Conservation (phyloP, 2,329 filamentous ascomycete species). For the Diaporthe ampelina region DNA sequence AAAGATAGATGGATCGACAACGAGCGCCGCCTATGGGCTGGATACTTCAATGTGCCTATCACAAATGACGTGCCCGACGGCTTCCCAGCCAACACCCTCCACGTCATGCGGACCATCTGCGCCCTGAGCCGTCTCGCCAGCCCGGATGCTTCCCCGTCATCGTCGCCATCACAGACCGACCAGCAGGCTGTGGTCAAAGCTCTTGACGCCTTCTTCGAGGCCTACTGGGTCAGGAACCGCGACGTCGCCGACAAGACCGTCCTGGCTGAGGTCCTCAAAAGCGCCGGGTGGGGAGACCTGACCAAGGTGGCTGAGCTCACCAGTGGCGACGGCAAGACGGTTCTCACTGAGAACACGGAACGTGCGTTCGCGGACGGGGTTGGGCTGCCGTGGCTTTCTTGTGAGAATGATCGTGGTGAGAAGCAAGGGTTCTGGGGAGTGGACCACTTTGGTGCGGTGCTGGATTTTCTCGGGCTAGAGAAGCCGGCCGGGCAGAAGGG, state of each 20-base stretch:
- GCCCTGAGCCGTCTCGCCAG: conserved; percentile 46
- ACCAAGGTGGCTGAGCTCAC: conserved; percentile 49
- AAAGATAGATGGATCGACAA: conserved; percentile 54
- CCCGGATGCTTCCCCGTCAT: conserved; percentile 38
- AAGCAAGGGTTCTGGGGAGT: conserved; percentile 56
- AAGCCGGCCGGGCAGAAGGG: conserved; percentile 45
- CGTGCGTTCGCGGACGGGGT: conserved; percentile 53
- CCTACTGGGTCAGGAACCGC: conserved; percentile 51
- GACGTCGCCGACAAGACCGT: conserved; percentile 48
- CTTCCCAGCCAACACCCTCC: conserved; percentile 54
- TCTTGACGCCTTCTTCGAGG: conserved; percentile 52
- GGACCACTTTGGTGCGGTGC: conserved; percentile 55
- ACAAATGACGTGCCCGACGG: conserved; percentile 47
- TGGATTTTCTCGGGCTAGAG: conserved; percentile 52
- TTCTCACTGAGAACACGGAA: conserved; percentile 52
- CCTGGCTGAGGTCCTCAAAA: conserved; percentile 47
- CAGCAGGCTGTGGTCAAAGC: conserved; percentile 44
- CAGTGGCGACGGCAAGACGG: conserved; percentile 48
- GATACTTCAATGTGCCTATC: conserved; percentile 54
- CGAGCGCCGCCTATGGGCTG: conserved; percentile 54
- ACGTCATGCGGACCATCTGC: conserved; percentile 53
- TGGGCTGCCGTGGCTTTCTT: conserved; percentile 56
- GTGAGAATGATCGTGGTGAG: conserved; percentile 50
- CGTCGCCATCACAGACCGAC: not conserved
- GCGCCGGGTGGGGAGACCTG: conserved; percentile 45